phyloP scores from a whole-genome alignment of 345 rosid species.

The Lumnitzera littorea region DNA sequence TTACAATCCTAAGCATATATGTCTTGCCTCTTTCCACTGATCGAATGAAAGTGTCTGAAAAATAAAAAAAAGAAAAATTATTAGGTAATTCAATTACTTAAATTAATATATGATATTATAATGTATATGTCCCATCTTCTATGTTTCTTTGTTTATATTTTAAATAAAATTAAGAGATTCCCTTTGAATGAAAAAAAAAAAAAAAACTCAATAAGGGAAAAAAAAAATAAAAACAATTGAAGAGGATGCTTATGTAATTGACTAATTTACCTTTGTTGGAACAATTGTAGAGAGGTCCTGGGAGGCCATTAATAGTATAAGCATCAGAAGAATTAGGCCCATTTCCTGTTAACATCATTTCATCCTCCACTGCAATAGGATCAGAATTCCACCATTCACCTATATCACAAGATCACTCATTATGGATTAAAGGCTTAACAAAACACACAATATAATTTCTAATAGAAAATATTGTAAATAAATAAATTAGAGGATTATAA shows the following conservation, averaged over 20 bases:
- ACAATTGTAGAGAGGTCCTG: slow-evolving; percentile 83
- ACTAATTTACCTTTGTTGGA: slow-evolving; percentile 46
- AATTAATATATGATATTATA: background rate
- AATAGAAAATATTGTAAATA: too few species aligned
- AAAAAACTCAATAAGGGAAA: too few species aligned
- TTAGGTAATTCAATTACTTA: background rate
- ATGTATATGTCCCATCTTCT: background rate
- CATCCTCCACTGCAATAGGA: slow-evolving; percentile 47
- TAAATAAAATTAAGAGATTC: too few species aligned
- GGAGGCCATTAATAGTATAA: slow-evolving; percentile 75
- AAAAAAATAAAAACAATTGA: background rate
- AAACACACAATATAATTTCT: too few species aligned
- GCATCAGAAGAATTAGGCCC: slow-evolving; percentile 70
- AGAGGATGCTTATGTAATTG: background rate
- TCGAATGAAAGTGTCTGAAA: slow-evolving; percentile 59
- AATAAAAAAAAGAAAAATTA: background rate
- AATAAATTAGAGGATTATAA: background rate
- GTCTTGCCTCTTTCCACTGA: slow-evolving; percentile 58
- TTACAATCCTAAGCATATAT: slow-evolving; percentile 52
- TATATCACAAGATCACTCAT: slow-evolving; percentile 5
- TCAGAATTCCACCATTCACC: slow-evolving; percentile 85
- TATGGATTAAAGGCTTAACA: background rate
- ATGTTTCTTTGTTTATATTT: too few species aligned
- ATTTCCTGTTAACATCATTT: slow-evolving; percentile 58
- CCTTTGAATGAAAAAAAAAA: too few species aligned